Percentiles rank a stretch among this genome's conserved stretches.
Evolutionary conservation across 495 filamentous ascomycete species (phyloP).

Genomic region (Xylaria longipes): DNA sequence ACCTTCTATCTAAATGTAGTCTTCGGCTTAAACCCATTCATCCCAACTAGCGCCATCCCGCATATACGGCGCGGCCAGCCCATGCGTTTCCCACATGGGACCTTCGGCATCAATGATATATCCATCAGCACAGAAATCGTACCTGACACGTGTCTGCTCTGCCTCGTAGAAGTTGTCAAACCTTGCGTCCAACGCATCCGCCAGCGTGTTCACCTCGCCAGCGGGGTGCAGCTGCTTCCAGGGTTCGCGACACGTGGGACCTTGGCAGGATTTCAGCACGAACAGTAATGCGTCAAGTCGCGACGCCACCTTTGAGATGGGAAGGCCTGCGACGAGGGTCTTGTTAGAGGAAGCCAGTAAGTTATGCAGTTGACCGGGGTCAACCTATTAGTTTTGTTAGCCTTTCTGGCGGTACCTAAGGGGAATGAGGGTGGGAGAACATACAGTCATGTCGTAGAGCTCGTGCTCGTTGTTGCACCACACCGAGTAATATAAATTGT

Average conservation of each 20-base stretch:
- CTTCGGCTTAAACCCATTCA: slow-evolving; percentile 34
- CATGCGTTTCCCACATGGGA: slow-evolving; percentile 42
- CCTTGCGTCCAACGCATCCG: slow-evolving; percentile 46
- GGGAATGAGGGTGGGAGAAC: slow-evolving; percentile 15
- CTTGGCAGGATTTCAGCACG: slow-evolving; percentile 65
- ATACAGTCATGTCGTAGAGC: slow-evolving; percentile 62
- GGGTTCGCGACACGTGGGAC: slow-evolving; percentile 56
- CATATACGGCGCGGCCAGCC: slow-evolving; percentile 23
- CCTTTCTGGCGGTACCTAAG: not conserved
- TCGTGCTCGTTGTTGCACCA: slow-evolving; percentile 69
- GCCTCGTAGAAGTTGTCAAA: slow-evolving; percentile 62
- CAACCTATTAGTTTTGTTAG: slow-evolving; percentile 45
- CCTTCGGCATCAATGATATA: slow-evolving; percentile 65
- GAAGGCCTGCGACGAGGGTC: slow-evolving; percentile 41
- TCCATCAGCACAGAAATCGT: slow-evolving; percentile 60
- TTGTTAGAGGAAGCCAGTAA: slow-evolving; percentile 43
- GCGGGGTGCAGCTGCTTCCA: slow-evolving; percentile 62
- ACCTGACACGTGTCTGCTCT: slow-evolving; percentile 45
- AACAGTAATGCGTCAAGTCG: slow-evolving; percentile 65
- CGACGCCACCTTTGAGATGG: slow-evolving; percentile 43
- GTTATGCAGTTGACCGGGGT: slow-evolving; percentile 63
- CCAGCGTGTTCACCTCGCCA: slow-evolving; percentile 40
- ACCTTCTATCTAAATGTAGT: not conserved
- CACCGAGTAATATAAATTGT: slow-evolving; percentile 65
- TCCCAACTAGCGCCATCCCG: slow-evolving; percentile 37